Evolutionary conservation across 495 filamentous ascomycete genomes (phyloP).

Genomic region (Penicillium macrosclerotiorum): DNA sequence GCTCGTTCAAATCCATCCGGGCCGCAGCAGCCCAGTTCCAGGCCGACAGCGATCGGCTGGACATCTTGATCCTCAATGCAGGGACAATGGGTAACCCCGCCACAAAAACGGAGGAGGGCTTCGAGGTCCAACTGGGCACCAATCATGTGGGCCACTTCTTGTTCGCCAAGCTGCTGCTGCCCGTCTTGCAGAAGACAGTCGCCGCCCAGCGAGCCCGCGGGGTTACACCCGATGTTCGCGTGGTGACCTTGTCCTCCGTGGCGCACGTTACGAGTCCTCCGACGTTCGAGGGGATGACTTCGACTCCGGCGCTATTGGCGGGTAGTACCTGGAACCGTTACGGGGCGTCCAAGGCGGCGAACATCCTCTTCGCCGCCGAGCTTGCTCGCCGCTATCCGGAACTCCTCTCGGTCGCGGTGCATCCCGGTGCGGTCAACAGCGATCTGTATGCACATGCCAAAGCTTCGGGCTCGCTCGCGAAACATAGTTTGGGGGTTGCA

Average conservation of each 20-base stretch:
- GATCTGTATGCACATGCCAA: conserved; percentile 43
- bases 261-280: conserved; percentile 52
- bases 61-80: conserved; percentile 54
- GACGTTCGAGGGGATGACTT: conserved; percentile 46
- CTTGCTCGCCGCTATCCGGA: conserved; percentile 57
- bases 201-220: conserved; percentile 23
- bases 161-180: conserved; percentile 63
- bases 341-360: conserved; percentile 65
- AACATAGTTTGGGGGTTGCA: conserved; percentile 18
- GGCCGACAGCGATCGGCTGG: conserved; percentile 47
- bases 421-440: conserved; percentile 66
- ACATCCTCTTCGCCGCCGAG: conserved; percentile 61
- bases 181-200: conserved; percentile 51
- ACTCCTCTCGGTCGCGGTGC: conserved; percentile 56
- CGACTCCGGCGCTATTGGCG: conserved; percentile 36
- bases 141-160: conserved; percentile 54
- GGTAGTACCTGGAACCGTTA: conserved; percentile 51
- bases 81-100: conserved; percentile 61
- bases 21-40: conserved; percentile 47
- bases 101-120: conserved; percentile 69
- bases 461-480: conserved; percentile 22
- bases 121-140: conserved; percentile 68
- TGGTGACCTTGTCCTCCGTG: conserved; percentile 22
- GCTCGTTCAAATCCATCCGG: conserved; percentile 52
- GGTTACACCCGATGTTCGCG: conserved; percentile 21